Conservation (phyloP, 495 filamentous ascomycete genomes). For the Aspergillus ellipticus region DNA sequence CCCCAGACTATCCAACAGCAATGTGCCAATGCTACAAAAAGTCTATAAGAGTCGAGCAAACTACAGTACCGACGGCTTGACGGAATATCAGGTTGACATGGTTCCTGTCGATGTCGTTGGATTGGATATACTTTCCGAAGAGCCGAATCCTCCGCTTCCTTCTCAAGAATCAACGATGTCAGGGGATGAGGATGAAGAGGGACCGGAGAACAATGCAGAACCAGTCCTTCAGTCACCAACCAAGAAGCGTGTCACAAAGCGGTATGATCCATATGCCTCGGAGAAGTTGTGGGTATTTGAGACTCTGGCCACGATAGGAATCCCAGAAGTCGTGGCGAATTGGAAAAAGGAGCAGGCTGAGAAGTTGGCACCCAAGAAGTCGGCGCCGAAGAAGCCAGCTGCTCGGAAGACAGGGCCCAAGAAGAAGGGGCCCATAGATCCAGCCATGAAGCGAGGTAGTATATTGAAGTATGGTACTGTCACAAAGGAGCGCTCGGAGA, state of each 20-base stretch:
- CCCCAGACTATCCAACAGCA: conserved; percentile 27
- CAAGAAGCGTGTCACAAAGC: conserved; percentile 49
- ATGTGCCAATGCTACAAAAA: conserved; percentile 42
- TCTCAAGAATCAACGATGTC: conserved; percentile 47
- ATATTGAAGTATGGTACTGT: conserved; percentile 47
- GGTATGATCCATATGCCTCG: conserved; percentile 60
- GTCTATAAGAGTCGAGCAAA: conserved; percentile 67
- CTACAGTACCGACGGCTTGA: conserved; percentile 66
- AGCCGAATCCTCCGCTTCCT: conserved; percentile 51
- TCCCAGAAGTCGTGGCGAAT: conserved; percentile 67
- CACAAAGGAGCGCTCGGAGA: conserved; percentile 36
- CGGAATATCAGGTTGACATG: conserved; percentile 75
- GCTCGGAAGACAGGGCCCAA: conserved; percentile 30
- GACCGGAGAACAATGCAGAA: conserved; percentile 34
- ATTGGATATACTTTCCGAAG: conserved; percentile 67
- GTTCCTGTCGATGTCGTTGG: conserved; percentile 72
- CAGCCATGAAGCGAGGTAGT: conserved; percentile 42
- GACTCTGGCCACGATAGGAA: conserved; percentile 61
- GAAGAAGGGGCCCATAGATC: conserved; percentile 42
- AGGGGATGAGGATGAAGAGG: conserved; percentile 53
- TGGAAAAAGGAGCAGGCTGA: conserved; percentile 64
- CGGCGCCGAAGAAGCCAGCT: conserved; percentile 28
- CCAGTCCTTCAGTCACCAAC: conserved; percentile 21
- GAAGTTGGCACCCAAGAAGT: conserved; percentile 34
- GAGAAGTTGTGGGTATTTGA: conserved; percentile 78